These are phyloP conservation scores for Mucor irregularis DNA, from an alignment of 371 early-diverging fungal species.

Conservation along the genomic window DNA sequence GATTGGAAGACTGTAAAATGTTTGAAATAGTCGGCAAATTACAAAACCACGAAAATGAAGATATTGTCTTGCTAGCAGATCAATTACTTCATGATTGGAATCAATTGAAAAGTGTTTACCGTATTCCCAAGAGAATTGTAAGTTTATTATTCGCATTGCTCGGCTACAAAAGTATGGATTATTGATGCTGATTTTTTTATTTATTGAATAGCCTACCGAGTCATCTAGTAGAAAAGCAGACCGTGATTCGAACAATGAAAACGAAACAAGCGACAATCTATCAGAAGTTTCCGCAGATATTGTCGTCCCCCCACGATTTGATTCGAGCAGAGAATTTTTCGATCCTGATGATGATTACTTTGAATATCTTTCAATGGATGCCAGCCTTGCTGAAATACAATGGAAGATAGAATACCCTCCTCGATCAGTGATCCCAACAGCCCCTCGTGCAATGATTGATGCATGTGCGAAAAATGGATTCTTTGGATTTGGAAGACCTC, in stretches of 20 bases:
- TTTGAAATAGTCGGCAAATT: slow-evolving; percentile 51
- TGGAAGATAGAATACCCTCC: slow-evolving; percentile 30
- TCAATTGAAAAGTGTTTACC: slow-evolving; percentile 56
- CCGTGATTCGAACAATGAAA: not conserved
- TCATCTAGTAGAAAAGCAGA: not conserved
- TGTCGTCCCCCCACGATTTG: not conserved
- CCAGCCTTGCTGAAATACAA: slow-evolving; percentile 18
- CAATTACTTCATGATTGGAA: slow-evolving; percentile 50
- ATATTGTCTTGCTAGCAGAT: slow-evolving; percentile 36
- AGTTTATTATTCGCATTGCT: not conserved
- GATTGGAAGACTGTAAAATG: slow-evolving; percentile 67
- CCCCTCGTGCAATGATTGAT: slow-evolving; percentile 39
- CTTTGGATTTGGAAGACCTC: slow-evolving; percentile 15
- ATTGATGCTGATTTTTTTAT: not conserved
- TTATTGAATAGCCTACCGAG: not conserved
- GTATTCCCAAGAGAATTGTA: slow-evolving; percentile 54
- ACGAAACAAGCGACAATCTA: not conserved
- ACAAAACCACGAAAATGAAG: slow-evolving; percentile 36
- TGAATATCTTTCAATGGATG: slow-evolving; percentile 31
- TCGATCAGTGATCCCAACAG: slow-evolving; percentile 27
- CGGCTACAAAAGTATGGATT: not conserved
- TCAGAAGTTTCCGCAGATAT: not conserved
- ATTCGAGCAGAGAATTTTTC: slow-evolving; percentile 30
- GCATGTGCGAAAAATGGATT: slow-evolving; percentile 24
- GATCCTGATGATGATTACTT: slow-evolving; percentile 35